phyloP scores from a whole-genome alignment of 805 yeast genomes.

The Kluyveromyces dobzhanskii region DNA sequence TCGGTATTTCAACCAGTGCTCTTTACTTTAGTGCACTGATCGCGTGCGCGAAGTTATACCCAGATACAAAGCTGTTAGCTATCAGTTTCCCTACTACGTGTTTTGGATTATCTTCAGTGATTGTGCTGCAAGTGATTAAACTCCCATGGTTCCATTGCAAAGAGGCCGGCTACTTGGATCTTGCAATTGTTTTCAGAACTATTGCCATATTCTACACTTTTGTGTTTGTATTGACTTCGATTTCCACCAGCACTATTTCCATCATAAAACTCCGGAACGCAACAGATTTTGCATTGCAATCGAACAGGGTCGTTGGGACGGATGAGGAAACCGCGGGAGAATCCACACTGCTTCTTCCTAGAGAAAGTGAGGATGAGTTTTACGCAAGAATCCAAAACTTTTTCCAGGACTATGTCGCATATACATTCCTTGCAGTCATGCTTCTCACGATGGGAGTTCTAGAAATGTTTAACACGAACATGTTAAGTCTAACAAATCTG shows the following conservation, averaged over 20 bases:
- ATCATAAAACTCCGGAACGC: constrained; percentile 35
- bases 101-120: constrained; percentile 73
- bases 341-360: constrained; percentile 18
- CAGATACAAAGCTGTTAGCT: constrained; percentile 66
- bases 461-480: constrained; percentile 75
- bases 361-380: constrained; percentile 11
- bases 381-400: constrained; percentile 9
- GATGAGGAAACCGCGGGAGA: constrained; percentile 9
- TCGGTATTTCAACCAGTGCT: constrained; percentile 69
- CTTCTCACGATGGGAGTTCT: constrained; percentile 71
- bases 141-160: constrained; percentile 32
- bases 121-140: constrained; percentile 58
- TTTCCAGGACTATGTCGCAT: constrained; percentile 50
- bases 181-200: constrained; percentile 43
- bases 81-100: constrained; percentile 84
- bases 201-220: constrained; percentile 46
- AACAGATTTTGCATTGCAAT: too few species aligned
- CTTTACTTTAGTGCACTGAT: constrained; percentile 61
- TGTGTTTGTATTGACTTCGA: constrained; percentile 52
- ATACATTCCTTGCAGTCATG: constrained; percentile 54
- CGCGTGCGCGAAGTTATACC: constrained; percentile 82
- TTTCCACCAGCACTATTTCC: constrained; percentile 56
- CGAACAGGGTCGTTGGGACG: not conserved
- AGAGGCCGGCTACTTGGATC: constrained; percentile 30
- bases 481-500: constrained; percentile 61